Base-by-base conservation (phyloP, 768 basidiomycete species). In the Mycena vulgaris region DNA sequence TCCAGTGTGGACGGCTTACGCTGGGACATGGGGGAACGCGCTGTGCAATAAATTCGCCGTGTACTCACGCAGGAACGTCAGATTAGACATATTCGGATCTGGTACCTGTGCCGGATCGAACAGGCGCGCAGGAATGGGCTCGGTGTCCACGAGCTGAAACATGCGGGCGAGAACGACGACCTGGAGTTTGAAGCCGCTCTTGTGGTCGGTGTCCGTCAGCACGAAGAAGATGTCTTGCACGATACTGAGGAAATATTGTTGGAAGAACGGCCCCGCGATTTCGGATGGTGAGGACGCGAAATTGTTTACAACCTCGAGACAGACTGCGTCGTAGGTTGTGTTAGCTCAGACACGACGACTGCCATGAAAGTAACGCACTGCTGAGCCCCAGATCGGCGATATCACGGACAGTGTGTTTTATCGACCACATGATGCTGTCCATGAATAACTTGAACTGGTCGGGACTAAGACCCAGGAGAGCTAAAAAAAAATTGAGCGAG, bases 341-440 rank as follows among this genome's bases (percentile, higher is more conserved):
- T 69, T 40, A 49, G 35, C 30, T 23, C 55, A 5, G 17, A 73
- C 55, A 60, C n/a, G 11, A 39, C 11, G 49, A 30, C 57, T 27
- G 16, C 51, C 59, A 10, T 8, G 23, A 47, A 58, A 68, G 51
- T 21, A 63, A 82, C 89, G 64, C 82, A 95, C 93, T 78, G 76
- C 91, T 94, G 67, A 95, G 81, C 48, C 94, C 94, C 35, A 93
- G 94, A 78, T 99, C 97, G 8, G 96, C 95, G 70, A 99, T 98
- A 80, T 98, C 97, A 57, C 97, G 90, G 94, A 98, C 96, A 16
- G 95, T 98, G 83, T 99, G 98, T 81, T 99, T 99, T 85, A 98
- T 97, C n/a, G 96, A 96, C 97, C 98, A 99, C 64, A 98, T 94
- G 74, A 98, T 94, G 69, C 95, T 96, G 80, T 99, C 97, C 90